Base-by-base conservation (phyloP, 2,329 filamentous ascomycete species). In the Fusarium protoensiforme region DNA sequence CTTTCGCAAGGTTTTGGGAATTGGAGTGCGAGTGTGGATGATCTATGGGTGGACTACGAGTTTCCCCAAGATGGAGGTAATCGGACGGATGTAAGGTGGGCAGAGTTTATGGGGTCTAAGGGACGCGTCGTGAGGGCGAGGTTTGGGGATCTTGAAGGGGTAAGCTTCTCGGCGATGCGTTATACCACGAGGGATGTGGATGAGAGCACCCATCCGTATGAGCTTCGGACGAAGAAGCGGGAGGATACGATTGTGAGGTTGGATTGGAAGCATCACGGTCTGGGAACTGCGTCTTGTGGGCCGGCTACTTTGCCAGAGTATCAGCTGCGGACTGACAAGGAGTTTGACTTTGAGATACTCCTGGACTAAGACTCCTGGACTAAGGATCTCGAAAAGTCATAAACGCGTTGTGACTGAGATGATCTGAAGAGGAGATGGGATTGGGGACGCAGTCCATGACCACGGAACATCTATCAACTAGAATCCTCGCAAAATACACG, bases 11-110 rank as follows among this genome's bases (percentile, higher is more conserved):
- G 81, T 1, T 81, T 92, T 5, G 91, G 89, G 8, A 87, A 86
- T 57, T 91, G 85, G 81, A 82, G 83, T 3, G 74, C 79, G 13
- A 74, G 73, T 1, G 81, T 90, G 2, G 86, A 88, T 54, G 83
- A 86, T 1, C 82, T 93, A 0, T 89, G 87, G 78, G 84, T 87
- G 2, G 85, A 88, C 48, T 93, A 92, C 77, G 92, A 94, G 72
- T 91, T 89, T 64, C 92, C 92, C 0, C 92, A 94, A 79, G 92
- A 94, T 67, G 86, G 85, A 35, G 89, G 90, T 0, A 93, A 93
- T 78, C 84, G 90, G 20, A 91, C 88, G 0, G 91, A 93, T 74
- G 88, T 88, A 2, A 84, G 88, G 2, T 92, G 89, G 88, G 53
- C 38, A 5, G 53, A 36, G 20, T 38, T 57, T 8, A 4, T 8